A percentile compares a stretch with the other conserved stretches of the same genome.
These are phyloP conservation scores for Eucalyptus melliodora DNA, from an alignment of 345 rosid species.

Conservation along the genomic window DNA sequence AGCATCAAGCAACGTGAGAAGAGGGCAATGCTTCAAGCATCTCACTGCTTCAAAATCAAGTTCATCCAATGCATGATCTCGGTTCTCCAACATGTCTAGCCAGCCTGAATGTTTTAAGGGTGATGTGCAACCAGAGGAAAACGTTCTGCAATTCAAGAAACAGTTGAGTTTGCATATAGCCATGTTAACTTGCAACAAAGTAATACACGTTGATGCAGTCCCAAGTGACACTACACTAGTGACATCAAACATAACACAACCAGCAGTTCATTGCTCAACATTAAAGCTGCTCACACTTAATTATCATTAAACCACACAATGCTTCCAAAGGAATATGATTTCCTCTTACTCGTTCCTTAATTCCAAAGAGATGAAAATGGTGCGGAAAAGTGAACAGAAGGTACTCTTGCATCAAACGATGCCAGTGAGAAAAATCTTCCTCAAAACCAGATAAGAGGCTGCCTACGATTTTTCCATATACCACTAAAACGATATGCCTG, in stretches of 20 bases:
- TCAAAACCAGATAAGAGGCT: neutral
- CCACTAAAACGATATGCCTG: neutral
- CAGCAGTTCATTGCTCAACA: neutral
- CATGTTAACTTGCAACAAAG: neutral
- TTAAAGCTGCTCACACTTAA: neutral
- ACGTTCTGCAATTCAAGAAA: slow-evolving; percentile 6
- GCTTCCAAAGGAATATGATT: neutral
- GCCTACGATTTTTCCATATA: neutral
- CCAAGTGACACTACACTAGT: neutral
- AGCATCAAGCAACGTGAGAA: neutral
- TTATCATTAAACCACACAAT: neutral
- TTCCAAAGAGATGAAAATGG: neutral
- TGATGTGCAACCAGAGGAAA: slow-evolving; percentile 16
- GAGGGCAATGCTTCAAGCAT: neutral
- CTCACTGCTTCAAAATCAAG: slow-evolving; percentile 46
- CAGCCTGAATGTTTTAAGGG: slow-evolving; percentile 24
- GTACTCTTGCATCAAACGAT: neutral
- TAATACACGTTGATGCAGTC: neutral
- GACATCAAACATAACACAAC: neutral
- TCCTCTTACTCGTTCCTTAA: neutral
- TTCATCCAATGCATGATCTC: slow-evolving; percentile 9
- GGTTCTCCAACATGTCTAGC: slow-evolving; percentile 10
- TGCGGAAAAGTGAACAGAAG: neutral
- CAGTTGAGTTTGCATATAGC: neutral
- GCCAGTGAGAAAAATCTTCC: neutral